Percentiles rank a stretch among this genome's conserved stretches.
phyloP scores from a whole-genome alignment of 2,329 filamentous ascomycete species.

The Trichoderma guizhouense region DNA sequence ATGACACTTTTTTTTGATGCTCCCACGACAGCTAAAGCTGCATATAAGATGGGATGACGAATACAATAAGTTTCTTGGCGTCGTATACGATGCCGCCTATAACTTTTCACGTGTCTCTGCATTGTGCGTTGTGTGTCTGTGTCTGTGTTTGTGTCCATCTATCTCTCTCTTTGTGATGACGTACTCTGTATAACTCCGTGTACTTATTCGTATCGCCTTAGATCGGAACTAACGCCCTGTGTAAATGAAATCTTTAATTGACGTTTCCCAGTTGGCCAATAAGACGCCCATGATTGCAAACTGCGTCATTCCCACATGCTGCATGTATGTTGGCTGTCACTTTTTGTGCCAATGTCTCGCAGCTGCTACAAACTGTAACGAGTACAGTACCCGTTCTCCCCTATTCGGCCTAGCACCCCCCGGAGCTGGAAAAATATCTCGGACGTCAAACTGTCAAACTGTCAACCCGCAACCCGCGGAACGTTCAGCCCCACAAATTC shows the following conservation, averaged over 20 bases:
- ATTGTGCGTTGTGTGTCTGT: too few relatives aligned
- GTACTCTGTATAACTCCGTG: background rate
- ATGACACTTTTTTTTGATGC: background rate
- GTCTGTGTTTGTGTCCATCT: too few relatives aligned
- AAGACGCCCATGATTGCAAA: background rate
- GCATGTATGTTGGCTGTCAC: background rate
- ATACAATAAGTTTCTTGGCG: background rate
- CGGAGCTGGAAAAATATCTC: conserved; percentile 6
- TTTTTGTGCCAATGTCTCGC: background rate
- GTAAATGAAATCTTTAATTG: background rate
- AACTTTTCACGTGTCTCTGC: background rate
- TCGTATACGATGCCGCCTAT: conserved; percentile 9
- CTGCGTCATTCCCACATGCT: background rate
- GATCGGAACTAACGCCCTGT: background rate
- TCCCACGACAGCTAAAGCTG: conserved; percentile 3
- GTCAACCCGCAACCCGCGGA: background rate
- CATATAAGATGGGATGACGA: background rate
- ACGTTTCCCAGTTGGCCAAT: background rate
- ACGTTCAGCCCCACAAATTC: background rate
- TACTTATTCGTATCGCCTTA: background rate
- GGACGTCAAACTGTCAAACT: too few relatives aligned
- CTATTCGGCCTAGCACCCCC: background rate
- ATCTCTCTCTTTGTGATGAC: background rate
- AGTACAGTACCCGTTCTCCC: background rate
- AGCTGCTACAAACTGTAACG: background rate